Conservation (phyloP, 768 basidiomycete genomes). For the Xerocomellus intermedius region DNA sequence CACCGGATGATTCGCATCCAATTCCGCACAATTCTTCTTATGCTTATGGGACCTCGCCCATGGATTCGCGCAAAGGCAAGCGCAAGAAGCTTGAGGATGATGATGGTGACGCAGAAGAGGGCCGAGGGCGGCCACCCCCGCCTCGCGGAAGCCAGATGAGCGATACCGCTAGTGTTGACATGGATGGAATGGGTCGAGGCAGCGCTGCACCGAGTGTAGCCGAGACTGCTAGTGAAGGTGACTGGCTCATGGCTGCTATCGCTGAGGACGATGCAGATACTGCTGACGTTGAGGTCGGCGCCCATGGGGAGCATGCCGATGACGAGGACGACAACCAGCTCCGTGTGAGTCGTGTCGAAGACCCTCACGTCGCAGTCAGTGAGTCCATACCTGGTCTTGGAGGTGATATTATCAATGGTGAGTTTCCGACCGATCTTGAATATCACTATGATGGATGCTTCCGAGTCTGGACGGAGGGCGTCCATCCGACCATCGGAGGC, state of each 20-base stretch:
- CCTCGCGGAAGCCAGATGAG: slow-evolving; percentile 41
- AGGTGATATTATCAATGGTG: slow-evolving; percentile 47
- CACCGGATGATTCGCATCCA: slow-evolving; percentile 75
- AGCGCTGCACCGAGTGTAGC: slow-evolving; percentile 70
- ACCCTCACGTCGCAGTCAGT: slow-evolving; percentile 37
- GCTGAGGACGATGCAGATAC: slow-evolving; percentile 65
- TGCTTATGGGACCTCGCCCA: slow-evolving; percentile 39
- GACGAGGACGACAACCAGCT: slow-evolving; percentile 47
- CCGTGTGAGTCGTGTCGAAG: slow-evolving; percentile 42
- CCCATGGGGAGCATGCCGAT: slow-evolving; percentile 44
- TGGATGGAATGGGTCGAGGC: slow-evolving; percentile 52
- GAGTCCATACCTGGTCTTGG: slow-evolving; percentile 34
- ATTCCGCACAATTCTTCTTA: slow-evolving; percentile 60
- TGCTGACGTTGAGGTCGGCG: slow-evolving; percentile 56
- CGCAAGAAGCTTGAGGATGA: slow-evolving; percentile 89
- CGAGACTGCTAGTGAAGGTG: slow-evolving; percentile 66
- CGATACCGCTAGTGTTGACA: slow-evolving; percentile 57
- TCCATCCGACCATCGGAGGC: slow-evolving; percentile 38
- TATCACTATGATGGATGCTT: slow-evolving; percentile 44
- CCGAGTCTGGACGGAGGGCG: slow-evolving; percentile 41
- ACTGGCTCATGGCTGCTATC: slow-evolving; percentile 90
- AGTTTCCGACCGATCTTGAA: slow-evolving; percentile 42
- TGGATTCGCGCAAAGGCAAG: slow-evolving; percentile 74
- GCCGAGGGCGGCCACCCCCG: slow-evolving; percentile 65
- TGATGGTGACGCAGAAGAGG: slow-evolving; percentile 76